Evolutionary conservation across 371 early-diverging fungal species (phyloP), one percentile per base, ranked within the genome.

Genomic region (Mortierella sp.): DNA sequence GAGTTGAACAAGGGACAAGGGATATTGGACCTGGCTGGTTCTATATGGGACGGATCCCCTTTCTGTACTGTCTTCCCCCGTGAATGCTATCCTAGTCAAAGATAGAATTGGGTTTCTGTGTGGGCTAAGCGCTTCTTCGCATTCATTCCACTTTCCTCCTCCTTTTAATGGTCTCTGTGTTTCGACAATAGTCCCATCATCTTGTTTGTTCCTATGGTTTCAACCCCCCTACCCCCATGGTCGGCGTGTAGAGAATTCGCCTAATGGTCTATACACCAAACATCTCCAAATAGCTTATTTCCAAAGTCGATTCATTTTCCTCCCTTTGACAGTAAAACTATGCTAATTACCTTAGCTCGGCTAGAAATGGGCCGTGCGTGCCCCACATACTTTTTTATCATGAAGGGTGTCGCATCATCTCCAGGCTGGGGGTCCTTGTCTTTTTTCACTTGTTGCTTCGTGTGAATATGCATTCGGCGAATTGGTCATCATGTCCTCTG

Each of bases 401-500:
- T 22, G 19, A 48, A 16, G n/a, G 22, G 2, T n/a, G n/a, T n/a
- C n/a, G n/a, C n/a, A 48, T 22, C 48, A 22, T n/a, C 19, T 19
- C 48, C 48, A 48, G n/a, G n/a, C n/a, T n/a, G n/a, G n/a, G n/a
- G n/a, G 53, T 29, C 29, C 16, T 8, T 44, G 44, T 7, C 14
- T 14, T 44, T 44, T 44, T 1, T 44, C 24, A 29, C 14, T 6
- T 29, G 55, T 3, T 29, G 1, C 5, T 53, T 29, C 11, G 29
- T 24, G 24, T 52, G 16, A 29, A 53, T 16, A 29, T 26, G 55
- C 13, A 29, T 37, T 61, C 61, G 61, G 61, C 61, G 61, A 34
- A 61, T 61, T 61, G 61, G 61, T 61, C 61, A 61, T 61, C 61
- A 61, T 37, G n/a, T 13, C 24, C 10, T 50, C 50, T 24, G 22